Conservation (phyloP, 2,329 filamentous ascomycete genomes). For the Grosmannia clavigera region DNA sequence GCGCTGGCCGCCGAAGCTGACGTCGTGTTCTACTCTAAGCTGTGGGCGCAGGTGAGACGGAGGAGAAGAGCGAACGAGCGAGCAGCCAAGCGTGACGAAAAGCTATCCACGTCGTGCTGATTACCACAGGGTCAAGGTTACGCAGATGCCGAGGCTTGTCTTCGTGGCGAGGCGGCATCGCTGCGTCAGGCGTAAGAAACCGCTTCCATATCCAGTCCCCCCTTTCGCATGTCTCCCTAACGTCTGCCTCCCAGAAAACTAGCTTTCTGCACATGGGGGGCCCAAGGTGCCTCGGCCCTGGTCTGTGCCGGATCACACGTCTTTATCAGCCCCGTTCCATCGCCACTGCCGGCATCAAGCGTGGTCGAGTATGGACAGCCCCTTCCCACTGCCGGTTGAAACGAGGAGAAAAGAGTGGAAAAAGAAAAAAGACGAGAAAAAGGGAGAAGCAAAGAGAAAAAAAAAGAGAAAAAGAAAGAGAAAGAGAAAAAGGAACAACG, state of each 20-base stretch:
- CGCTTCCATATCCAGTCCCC: background rate
- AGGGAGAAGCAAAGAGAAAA: background rate
- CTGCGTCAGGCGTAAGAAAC: constrained; percentile 31
- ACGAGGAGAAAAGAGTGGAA: background rate
- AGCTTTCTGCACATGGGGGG: constrained; percentile 32
- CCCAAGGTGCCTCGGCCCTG: constrained; percentile 32
- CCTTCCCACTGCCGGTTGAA: background rate
- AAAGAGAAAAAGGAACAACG: background rate
- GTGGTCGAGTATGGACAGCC: constrained; percentile 43
- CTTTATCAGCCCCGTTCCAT: constrained; percentile 30
- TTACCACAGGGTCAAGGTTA: constrained; percentile 20
- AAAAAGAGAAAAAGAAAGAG: too few relatives aligned
- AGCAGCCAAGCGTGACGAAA: constrained; percentile 9
- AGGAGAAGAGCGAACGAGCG: constrained; percentile 14
- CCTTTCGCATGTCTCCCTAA: background rate
- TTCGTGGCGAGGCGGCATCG: constrained; percentile 27
- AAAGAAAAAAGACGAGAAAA: background rate
- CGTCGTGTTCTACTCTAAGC: constrained; percentile 60
- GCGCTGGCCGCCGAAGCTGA: constrained; percentile 51
- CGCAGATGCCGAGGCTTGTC: constrained; percentile 32
- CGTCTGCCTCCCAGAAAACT: constrained; percentile 18
- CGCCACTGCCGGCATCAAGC: constrained; percentile 22
- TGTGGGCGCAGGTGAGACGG: constrained; percentile 51
- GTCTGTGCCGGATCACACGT: constrained; percentile 22
- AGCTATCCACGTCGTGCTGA: background rate